Conservation (phyloP, 2,329 filamentous ascomycete species). For the Botrytis squamosa region DNA sequence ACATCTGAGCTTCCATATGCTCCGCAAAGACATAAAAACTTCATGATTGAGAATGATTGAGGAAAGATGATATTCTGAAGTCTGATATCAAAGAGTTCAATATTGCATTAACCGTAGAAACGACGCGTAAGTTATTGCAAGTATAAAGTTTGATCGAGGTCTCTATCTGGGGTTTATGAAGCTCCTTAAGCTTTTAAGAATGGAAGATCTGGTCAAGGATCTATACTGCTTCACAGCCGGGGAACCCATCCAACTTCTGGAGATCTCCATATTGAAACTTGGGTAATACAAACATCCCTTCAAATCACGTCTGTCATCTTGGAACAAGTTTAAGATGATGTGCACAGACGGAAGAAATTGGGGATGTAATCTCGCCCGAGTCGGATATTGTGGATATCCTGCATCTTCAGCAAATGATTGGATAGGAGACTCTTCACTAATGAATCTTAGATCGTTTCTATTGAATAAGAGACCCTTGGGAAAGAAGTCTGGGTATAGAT, state of each 20-base stretch:
- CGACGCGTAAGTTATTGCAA: background rate
- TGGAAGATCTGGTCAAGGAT: background rate
- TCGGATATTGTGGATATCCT: background rate
- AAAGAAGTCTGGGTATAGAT: background rate
- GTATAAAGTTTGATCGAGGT: background rate
- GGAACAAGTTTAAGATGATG: constrained; percentile 9
- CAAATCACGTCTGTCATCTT: constrained; percentile 5
- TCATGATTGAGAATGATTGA: constrained; percentile 44
- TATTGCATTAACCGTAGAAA: background rate
- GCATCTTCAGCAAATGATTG: background rate
- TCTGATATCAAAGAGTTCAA: background rate
- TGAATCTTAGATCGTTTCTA: background rate
- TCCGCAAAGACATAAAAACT: constrained; percentile 56
- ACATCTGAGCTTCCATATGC: constrained; percentile 57
- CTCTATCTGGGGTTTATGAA: constrained; percentile 2
- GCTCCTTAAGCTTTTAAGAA: background rate
- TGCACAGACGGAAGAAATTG: constrained; percentile 7
- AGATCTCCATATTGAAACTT: constrained; percentile 8
- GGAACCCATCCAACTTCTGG: background rate
- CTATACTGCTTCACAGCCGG: background rate
- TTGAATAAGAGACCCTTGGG: background rate
- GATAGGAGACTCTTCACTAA: background rate
- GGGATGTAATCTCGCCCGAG: background rate
- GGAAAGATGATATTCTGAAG: background rate
- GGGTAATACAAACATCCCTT: constrained; percentile 15